These are phyloP conservation scores for Hypoxylon sp. DNA, from an alignment of 2,329 filamentous ascomycete species.

Conservation along the genomic window DNA sequence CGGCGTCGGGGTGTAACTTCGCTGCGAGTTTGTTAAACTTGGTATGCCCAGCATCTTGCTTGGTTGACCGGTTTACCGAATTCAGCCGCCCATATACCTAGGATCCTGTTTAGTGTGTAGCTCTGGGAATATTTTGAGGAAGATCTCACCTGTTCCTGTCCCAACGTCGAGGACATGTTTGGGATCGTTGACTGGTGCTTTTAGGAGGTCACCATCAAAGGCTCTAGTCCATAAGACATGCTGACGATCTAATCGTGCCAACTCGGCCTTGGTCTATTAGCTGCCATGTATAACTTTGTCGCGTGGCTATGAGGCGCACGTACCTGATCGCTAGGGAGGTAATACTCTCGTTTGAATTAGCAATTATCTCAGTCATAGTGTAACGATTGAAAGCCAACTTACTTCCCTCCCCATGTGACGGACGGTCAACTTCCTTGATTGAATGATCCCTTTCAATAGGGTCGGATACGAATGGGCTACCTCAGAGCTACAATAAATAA, in stretches of 20 bases:
- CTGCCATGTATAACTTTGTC: neutral
- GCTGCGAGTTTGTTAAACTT: slow-evolving; percentile 11
- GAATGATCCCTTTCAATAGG: slow-evolving; percentile 19
- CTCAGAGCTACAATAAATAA: neutral
- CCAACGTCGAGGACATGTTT: slow-evolving; percentile 34
- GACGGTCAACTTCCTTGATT: slow-evolving; percentile 15
- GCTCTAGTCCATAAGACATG: slow-evolving; percentile 28
- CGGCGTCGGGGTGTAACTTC: slow-evolving; percentile 10
- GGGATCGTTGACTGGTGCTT: slow-evolving; percentile 23
- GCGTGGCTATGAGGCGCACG: neutral
- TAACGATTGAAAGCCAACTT: neutral
- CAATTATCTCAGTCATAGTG: neutral
- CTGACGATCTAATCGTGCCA: slow-evolving; percentile 26
- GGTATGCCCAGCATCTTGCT: neutral
- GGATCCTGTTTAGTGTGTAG: neutral
- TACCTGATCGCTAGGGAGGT: slow-evolving; percentile 30
- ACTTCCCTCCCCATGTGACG: slow-evolving; percentile 16
- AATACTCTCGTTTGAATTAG: slow-evolving; percentile 23
- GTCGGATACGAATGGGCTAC: neutral
- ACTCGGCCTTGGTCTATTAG: slow-evolving; percentile 23
- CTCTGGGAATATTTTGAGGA: neutral
- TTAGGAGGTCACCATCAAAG: slow-evolving; percentile 25
- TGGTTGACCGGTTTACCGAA: slow-evolving; percentile 15
- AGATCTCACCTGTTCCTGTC: slow-evolving; percentile 23
- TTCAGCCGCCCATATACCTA: slow-evolving; percentile 25